Evolutionary conservation across 2,329 filamentous ascomycete genomes (phyloP), one percentile per base, ranked within the genome.

Genomic region (Endocalyx cinctus): DNA sequence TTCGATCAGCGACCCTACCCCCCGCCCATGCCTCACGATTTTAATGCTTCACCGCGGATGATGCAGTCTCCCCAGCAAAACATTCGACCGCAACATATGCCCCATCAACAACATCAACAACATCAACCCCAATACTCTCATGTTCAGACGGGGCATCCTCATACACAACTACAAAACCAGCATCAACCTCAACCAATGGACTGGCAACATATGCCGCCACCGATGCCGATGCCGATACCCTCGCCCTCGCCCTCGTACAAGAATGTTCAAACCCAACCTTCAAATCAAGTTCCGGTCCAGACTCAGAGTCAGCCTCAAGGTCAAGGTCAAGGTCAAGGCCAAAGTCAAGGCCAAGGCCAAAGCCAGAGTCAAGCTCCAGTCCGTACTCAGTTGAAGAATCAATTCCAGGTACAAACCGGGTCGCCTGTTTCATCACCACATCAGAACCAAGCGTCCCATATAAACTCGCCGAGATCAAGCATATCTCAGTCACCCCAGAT

Each of bases 221-320:
- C 50, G 6, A 41, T 47, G 34, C 45, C 49, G 7, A 38, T 47
- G 31, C 37, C 45, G 26, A 22, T 43, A 33, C 28, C 46, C 14
- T 41, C 71, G 66, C 45, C 70, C 66, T 52, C 74, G 72, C 32
- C 82, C 57, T 46, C 77, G 43, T 37, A 45, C 20, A 43, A 39
- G 25, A 41, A 41, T 23, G 20, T 34, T 11, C 41, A 39, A 22
- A 16, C 16, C 11, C 38, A 38, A 29, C 31, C 16, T 2, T 35
- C 36, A 35, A 20, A 25, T 12, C 36, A 39, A 28, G 10, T 17
- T 8, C 35, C 38, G 41, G 18, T 29, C 27, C 43, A 46, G 23
- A 36, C 41, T 25, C 47, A 45, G 25, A 39, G 46, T 23, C 37
- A 43, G 6, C 27, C 47, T 40, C 38, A 51, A 31, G 42, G 35